Conservation (phyloP, 2,329 filamentous ascomycete genomes). For the Sporothrix variecibatus region DNA sequence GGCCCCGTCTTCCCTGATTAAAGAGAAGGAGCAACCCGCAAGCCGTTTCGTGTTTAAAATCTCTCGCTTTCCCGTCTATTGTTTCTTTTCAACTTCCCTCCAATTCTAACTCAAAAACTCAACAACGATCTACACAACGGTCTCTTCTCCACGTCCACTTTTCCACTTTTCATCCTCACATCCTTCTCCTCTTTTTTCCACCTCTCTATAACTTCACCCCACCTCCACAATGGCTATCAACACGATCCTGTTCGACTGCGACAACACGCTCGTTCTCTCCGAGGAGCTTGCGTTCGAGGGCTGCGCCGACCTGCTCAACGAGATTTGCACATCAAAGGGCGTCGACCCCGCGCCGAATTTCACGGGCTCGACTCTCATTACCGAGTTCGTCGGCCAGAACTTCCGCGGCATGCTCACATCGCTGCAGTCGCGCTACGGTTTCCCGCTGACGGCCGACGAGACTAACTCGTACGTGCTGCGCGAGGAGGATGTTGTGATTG, state of each 20-base stretch:
- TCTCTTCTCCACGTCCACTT: neutral
- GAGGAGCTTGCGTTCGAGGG: conserved; percentile 90
- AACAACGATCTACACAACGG: neutral
- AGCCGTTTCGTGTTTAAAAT: conserved; percentile 6
- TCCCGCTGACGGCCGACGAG: conserved; percentile 67
- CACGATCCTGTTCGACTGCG: conserved; percentile 72
- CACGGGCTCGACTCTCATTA: conserved; percentile 75
- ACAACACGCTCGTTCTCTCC: conserved; percentile 93
- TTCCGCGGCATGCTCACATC: conserved; percentile 87
- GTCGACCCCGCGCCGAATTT: conserved; percentile 58
- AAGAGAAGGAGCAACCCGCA: conserved; percentile 20
- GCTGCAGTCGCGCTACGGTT: conserved; percentile 74
- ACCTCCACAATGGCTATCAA: conserved; percentile 50
- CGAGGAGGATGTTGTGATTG: conserved; percentile 83
- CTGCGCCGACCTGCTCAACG: conserved; percentile 85
- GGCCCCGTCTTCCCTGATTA: conserved; percentile 5
- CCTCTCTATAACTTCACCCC: neutral
- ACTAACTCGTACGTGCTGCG: conserved; percentile 71
- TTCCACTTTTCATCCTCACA: neutral
- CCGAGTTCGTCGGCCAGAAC: conserved; percentile 90
- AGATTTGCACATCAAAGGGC: conserved; percentile 71
- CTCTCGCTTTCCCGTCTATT: neutral
- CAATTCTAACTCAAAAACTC: neutral
- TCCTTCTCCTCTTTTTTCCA: neutral
- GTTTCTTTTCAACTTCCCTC: neutral